Conservation (phyloP, 345 rosid genomes). For the Salix suchowensis region DNA sequence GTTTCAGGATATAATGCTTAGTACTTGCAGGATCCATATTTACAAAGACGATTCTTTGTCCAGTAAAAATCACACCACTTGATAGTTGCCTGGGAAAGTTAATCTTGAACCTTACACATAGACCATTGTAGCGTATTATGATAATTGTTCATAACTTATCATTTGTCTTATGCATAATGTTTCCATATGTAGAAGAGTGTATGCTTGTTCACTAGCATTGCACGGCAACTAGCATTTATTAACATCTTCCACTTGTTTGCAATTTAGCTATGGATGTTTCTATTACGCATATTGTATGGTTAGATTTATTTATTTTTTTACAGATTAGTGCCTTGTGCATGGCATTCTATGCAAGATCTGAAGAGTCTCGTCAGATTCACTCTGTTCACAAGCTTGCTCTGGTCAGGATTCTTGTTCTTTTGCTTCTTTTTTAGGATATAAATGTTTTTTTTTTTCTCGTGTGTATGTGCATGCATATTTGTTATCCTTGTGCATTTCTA, state of each 20-base stretch:
- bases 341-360: slow-evolving; percentile 96
- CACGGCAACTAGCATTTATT: background rate
- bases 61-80: background rate
- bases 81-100: background rate
- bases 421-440: background rate
- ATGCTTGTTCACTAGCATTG: background rate
- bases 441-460: background rate
- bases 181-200: background rate
- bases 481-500: background rate
- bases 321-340: slow-evolving; percentile 83
- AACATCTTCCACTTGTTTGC: background rate
- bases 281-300: background rate
- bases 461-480: too few relatives aligned
- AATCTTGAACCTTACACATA: background rate
- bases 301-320: slow-evolving; percentile 15
- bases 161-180: background rate
- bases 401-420: slow-evolving; percentile 41
- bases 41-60: background rate
- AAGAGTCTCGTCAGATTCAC: slow-evolving; percentile 86
- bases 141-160: too few relatives aligned
- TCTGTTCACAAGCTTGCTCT: slow-evolving; percentile 91
- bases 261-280: background rate
- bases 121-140: background rate
- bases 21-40: background rate
- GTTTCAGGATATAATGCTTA: background rate